These are phyloP conservation scores for Podospora conica DNA, from an alignment of 495 filamentous ascomycete species.

Conservation along the genomic window DNA sequence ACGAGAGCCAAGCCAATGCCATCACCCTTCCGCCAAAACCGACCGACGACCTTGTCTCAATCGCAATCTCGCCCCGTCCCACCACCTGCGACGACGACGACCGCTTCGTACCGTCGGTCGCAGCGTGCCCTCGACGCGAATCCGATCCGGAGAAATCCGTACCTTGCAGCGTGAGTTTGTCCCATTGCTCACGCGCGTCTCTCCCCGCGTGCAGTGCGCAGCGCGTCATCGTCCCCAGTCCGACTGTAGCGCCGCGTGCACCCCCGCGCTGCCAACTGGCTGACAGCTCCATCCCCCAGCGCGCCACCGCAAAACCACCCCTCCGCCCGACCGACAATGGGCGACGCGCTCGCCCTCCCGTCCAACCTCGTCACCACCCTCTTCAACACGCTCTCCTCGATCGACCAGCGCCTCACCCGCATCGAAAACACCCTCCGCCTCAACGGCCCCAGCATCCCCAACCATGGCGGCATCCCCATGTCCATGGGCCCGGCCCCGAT, in stretches of 20 bases:
- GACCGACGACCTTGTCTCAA: not conserved
- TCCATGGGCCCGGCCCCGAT: not conserved
- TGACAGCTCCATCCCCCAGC: not conserved
- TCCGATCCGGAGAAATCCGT: not conserved
- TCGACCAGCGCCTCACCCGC: conserved; percentile 31
- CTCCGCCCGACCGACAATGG: conserved; percentile 14
- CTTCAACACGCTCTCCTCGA: conserved; percentile 27
- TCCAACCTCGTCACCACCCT: conserved; percentile 23
- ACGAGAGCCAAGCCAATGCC: conserved; percentile 13
- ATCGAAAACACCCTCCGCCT: conserved; percentile 24
- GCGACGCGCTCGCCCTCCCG: conserved; percentile 13
- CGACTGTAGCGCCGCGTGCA: not conserved
- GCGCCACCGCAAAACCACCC: not conserved
- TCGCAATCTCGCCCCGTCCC: not conserved
- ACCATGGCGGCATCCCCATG: not conserved
- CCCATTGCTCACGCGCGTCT: not conserved
- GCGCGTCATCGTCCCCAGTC: not conserved
- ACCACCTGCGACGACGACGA: not conserved
- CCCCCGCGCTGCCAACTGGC: not conserved
- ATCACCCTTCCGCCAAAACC: not conserved
- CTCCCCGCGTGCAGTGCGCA: too few species aligned
- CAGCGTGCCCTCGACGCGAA: not conserved
- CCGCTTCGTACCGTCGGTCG: not conserved
- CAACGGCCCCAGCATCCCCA: not conserved
- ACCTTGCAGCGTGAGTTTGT: not conserved